Evolutionary conservation across 2,329 filamentous ascomycete species (phyloP), one percentile per base, ranked within the genome.

Genomic region (Gremmenia infestans): DNA sequence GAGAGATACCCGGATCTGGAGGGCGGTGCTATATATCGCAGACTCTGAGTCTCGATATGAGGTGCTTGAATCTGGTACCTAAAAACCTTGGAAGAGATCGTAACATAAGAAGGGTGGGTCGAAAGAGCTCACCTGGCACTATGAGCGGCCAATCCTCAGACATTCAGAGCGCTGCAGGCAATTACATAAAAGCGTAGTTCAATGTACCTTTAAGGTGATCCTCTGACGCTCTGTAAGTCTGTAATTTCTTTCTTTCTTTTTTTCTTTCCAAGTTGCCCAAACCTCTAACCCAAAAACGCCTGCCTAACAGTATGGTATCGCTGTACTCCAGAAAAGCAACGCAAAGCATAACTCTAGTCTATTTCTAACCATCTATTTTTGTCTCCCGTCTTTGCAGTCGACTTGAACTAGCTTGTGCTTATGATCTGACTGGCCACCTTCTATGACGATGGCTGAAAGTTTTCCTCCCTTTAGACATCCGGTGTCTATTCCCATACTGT

Each of bases 401-500:
- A 71, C 67, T 36, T 67, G 63, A 17, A 67, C 62, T 23, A 71
- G 47, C 36, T 63, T 64, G 48, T 64, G 57, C n/a, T 56, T 65
- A 39, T 68, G 61, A 22, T 63, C 53, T 43, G 73, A 68, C 59
- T 77, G 70, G 42, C 75, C 74, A 3, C 78, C 81, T 63, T 88
- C 81, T 37, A 97, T 81, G 2, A 97, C 78, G 56, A 96, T 72
- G 1, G 89, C 92, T 0, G 88, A 90, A 61, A 99, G 75, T 60
- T 83, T 78, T 1, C 85, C 85, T 11, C 91, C 92, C 60, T 81
- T 82, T 3, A 90, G 84, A 70, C 94, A 97, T 0, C 85, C 87
- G 0, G 88, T 89, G 71, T 97, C 94, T 48, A 97, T 76, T 0
- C 94, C 94, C 67, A 91, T 89, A 4, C 87, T 89, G 71, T 89